phyloP scores from a whole-genome alignment of 495 filamentous ascomycete genomes.

The Xylaria palmicola region DNA sequence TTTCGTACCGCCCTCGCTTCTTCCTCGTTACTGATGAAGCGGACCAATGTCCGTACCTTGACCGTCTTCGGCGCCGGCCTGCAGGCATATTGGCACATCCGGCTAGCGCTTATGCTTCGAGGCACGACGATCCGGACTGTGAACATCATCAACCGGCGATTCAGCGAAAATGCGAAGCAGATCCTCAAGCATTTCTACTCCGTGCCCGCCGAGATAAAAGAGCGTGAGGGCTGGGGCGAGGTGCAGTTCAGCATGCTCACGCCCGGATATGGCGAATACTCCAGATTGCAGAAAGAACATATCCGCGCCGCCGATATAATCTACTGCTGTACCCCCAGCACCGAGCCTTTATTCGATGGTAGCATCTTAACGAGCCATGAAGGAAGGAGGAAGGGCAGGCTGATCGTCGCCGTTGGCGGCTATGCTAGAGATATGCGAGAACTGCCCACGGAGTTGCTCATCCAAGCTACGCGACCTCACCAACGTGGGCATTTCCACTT shows the following conservation, averaged over 20 bases:
- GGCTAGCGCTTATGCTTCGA: constrained; percentile 73
- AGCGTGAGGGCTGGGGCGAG: constrained; percentile 54
- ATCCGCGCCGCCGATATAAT: constrained; percentile 72
- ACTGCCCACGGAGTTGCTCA: constrained; percentile 71
- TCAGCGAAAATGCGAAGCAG: constrained; percentile 53
- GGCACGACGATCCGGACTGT: constrained; percentile 71
- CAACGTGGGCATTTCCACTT: constrained; percentile 54
- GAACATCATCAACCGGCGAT: constrained; percentile 71
- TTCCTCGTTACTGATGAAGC: constrained; percentile 69
- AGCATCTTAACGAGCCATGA: constrained; percentile 62
- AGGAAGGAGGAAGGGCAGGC: constrained; percentile 70
- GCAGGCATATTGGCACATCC: constrained; percentile 93
- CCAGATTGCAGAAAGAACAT: constrained; percentile 62
- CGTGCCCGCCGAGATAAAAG: constrained; percentile 46
- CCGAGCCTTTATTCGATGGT: constrained; percentile 50
- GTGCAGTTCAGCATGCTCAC: constrained; percentile 71
- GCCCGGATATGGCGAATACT: constrained; percentile 68
- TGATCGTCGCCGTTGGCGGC: constrained; percentile 77
- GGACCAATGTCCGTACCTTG: constrained; percentile 66
- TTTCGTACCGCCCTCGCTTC: constrained; percentile 90
- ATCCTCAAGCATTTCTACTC: constrained; percentile 59
- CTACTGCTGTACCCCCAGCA: constrained; percentile 64
- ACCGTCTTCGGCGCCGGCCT: constrained; percentile 86
- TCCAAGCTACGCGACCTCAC: constrained; percentile 60
- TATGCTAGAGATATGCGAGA: constrained; percentile 87